Evolutionary conservation across 306 rosid species (phyloP), one percentile per base, ranked within the genome.

Genomic region (Senna siamea): DNA sequence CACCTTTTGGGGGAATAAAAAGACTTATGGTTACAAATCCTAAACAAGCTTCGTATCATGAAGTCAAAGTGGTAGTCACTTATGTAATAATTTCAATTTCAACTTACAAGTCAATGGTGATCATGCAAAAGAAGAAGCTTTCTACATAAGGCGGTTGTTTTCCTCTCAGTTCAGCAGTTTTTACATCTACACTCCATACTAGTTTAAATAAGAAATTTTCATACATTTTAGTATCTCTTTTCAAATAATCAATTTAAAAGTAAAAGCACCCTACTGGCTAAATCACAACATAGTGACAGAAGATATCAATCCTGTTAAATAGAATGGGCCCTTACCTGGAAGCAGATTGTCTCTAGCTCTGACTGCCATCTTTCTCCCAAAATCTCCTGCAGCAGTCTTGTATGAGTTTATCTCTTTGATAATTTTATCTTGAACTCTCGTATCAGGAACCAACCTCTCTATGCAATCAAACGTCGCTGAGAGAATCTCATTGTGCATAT

Each of bases 351-450:
- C 98, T 82, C 89, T 87, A 19, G 97, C 93, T 76, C 96, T 86
- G 74, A 89, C 83, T 63, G 98, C 93, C 96, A 89, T 88, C 87
- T 87, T 91, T 76, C 98, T 87, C 75, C 89, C 89, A 80, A 93
- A 93, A 84, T 93, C 98, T 70, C 92, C 93, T 26, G 78, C 87
- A 47, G 88, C 89, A 72, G 79, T 82, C 82, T 91, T 89, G 84
- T 91, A 93, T 46, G 52, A 83, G 85, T 80, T 87, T 44, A 91
- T 80, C 82, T 93, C 98, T 81, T 87, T 93, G 72, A 83, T 88
- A 81, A 93, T 93, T 81, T 85, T 82, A 81, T 91, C 98, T 81
- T 93, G 97, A 69, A 87, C 76, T 79, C 89, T 84, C 41, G 93
- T 87, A 86, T 93, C 98, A 48, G 96, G 84, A 78, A 93, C 79